Conservation (phyloP, 306 rosid genomes). For the Sechiopsis laciniata region DNA sequence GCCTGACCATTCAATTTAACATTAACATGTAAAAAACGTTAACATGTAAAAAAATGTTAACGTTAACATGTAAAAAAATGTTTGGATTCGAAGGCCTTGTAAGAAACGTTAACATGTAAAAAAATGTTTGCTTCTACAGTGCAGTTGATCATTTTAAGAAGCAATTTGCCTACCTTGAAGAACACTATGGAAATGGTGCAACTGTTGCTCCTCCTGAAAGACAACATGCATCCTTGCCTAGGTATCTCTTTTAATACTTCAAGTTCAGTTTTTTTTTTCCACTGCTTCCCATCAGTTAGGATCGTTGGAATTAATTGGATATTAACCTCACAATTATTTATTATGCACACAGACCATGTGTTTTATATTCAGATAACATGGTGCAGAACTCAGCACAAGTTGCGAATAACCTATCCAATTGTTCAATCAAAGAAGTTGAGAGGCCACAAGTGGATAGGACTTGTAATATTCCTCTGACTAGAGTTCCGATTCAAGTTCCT, state of each 20-base stretch:
- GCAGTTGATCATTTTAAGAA: slow-evolving; percentile 97
- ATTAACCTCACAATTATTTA: slow-evolving; percentile 16
- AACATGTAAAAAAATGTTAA: too few relatives aligned
- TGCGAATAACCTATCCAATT: slow-evolving; percentile 72
- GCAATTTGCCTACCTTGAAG: slow-evolving; percentile 97
- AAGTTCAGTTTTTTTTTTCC: neutral
- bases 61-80: too few relatives aligned
- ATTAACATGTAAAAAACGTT: too few relatives aligned
- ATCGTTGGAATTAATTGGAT: neutral
- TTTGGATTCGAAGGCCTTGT: neutral
- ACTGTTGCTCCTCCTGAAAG: slow-evolving; percentile 79
- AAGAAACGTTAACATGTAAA: neutral
- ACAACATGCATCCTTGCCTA: slow-evolving; percentile 92
- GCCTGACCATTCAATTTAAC: too few relatives aligned
- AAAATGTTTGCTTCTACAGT: slow-evolving; percentile 36
- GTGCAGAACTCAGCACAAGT: slow-evolving; percentile 55
- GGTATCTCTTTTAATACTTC: slow-evolving; percentile 38
- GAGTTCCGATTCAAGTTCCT: slow-evolving; percentile 76
- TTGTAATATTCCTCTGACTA: slow-evolving; percentile 45
- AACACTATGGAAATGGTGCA: slow-evolving; percentile 83
- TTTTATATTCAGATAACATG: slow-evolving; percentile 61
- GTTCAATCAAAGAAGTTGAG: slow-evolving; percentile 73
- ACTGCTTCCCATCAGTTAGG: slow-evolving; percentile 17
- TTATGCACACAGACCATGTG: slow-evolving; percentile 61
- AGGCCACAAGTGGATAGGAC: slow-evolving; percentile 59